Base-by-base conservation (phyloP, 2,329 filamentous ascomycete species). In the Diaporthe citriasiana region DNA sequence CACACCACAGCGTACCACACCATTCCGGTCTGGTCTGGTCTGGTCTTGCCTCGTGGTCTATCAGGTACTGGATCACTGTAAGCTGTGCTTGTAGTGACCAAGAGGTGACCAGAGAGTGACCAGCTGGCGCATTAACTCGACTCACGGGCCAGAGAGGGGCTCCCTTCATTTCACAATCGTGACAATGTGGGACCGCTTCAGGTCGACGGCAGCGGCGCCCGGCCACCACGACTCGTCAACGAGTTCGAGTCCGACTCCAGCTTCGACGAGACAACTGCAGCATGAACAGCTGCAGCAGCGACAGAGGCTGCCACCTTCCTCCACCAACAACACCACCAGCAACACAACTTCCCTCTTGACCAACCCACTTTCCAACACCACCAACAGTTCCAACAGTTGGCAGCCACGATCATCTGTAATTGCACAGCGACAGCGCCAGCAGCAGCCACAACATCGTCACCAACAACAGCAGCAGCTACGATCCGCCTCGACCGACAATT, bases 361-460 rank as follows among this genome's bases (percentile, higher is more conserved):
- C 35, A 60, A 33, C 63, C 27, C 27, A 45, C 19, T n/a, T 55
- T 7, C 50, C 60, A 40, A 30, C 42, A 63, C 8, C 66, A 6
- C 33, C 38, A 40, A 47, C 25, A 53, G 1, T 45, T 57, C 50
- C 66, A 73, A 42, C 66, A 73, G 55, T 53, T 73, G 73, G 73
- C 73, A 73, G 45, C 73, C 70, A 35, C 65, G 73, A 19, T 73
- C 73, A 19, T 70, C 70, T 4, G 71, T 51, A 17, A 66, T 75
- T 33, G 73, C 65, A 25, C 70, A 72, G 53, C 66, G 66, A 12
- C 71, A 73, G 45, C 66, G 38, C 1, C 74, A 66, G 38, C 70
- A 50, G 12, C 70, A 69, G 5, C 70, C 35, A n/a, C 73, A 73
- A n/a, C 70, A 35, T 22, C 50, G n/a, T 30, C 57, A 27, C 15